phyloP scores from a whole-genome alignment of 2,329 filamentous ascomycete species.

The Talaromyces marneffei region DNA sequence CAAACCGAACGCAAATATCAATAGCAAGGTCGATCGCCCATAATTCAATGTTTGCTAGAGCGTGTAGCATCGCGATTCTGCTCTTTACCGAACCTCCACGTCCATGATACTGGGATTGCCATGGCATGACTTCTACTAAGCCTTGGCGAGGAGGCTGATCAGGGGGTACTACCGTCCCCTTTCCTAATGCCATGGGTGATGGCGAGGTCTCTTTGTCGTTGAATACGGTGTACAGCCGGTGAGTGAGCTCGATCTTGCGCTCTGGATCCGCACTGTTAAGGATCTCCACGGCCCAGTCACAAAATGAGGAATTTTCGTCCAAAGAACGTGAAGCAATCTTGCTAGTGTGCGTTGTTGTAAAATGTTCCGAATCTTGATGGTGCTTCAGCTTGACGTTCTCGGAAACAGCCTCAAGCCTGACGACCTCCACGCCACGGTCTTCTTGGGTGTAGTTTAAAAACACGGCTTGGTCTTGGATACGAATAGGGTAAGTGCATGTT shows the following conservation, averaged over 20 bases:
- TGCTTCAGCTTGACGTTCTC: conserved; percentile 43
- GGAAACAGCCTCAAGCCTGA: conserved; percentile 39
- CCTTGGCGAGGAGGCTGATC: conserved; percentile 40
- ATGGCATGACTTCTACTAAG: conserved; percentile 35
- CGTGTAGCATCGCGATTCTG: conserved; percentile 44
- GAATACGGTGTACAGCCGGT: conserved; percentile 41
- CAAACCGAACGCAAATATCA: conserved; percentile 45
- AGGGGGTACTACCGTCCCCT: conserved; percentile 33
- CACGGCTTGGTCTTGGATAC: conserved; percentile 32
- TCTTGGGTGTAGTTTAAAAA: conserved; percentile 29
- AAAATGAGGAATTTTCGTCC: conserved; percentile 39
- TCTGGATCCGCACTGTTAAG: conserved; percentile 42
- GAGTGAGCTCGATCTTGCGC: conserved; percentile 44
- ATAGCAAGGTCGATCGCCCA: conserved; percentile 47
- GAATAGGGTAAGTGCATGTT: conserved; percentile 43
- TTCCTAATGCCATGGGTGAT: conserved; percentile 40
- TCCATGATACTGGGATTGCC: conserved; percentile 37
- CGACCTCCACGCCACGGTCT: conserved; percentile 23
- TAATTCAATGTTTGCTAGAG: conserved; percentile 45
- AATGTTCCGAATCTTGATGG: conserved; percentile 22
- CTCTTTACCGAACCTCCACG: conserved; percentile 42
- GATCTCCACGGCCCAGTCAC: conserved; percentile 45
- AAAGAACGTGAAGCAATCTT: conserved; percentile 27
- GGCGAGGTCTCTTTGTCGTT: conserved; percentile 34
- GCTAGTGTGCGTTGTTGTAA: conserved; percentile 14